Conservation (phyloP, 805 yeast species). For the Nakazawaea siamensis region DNA sequence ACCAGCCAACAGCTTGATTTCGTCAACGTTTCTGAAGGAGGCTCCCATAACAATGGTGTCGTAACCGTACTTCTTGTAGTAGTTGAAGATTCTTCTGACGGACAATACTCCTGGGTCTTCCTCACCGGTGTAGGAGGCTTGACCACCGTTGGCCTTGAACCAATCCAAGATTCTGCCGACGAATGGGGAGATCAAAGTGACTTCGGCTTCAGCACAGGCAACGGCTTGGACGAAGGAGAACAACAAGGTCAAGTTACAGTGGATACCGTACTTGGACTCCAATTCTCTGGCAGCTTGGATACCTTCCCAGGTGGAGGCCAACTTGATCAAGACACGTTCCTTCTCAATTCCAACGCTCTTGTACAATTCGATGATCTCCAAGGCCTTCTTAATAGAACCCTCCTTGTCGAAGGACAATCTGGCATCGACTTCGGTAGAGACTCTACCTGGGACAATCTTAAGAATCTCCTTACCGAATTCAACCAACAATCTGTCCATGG, state of each 20-base stretch:
- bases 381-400: conserved; percentile 89
- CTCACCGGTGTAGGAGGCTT: conserved; percentile 61
- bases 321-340: conserved; percentile 89
- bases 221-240: conserved; percentile 97
- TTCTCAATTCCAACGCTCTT: conserved; percentile 75
- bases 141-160: conserved; percentile 92
- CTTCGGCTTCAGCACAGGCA: conserved; percentile 97
- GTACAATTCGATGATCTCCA: conserved; percentile 83
- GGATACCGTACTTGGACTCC: conserved; percentile 84
- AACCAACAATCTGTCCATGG: conserved; percentile 87
- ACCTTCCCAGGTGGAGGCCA: conserved; percentile 99
- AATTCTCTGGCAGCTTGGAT: conserved; percentile 96
- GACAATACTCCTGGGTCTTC: conserved; percentile 95
- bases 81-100: conserved; percentile 85
- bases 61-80: conserved; percentile 96
- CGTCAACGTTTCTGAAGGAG: conserved; percentile 95
- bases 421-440: conserved; percentile 98
- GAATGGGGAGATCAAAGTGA: conserved; percentile 95
- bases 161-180: conserved; percentile 99
- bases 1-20: conserved; percentile 95
- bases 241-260: conserved; percentile 89
- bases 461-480: conserved; percentile 94
- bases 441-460: conserved; percentile 96
- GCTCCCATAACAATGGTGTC: conserved; percentile 99
- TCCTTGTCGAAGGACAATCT: conserved; percentile 94